A percentile compares a stretch with the other conserved stretches of the same genome.
These are phyloP conservation scores for Oryza coarctata DNA, from an alignment of 176 grass and related monocot species.

Conservation along the genomic window DNA sequence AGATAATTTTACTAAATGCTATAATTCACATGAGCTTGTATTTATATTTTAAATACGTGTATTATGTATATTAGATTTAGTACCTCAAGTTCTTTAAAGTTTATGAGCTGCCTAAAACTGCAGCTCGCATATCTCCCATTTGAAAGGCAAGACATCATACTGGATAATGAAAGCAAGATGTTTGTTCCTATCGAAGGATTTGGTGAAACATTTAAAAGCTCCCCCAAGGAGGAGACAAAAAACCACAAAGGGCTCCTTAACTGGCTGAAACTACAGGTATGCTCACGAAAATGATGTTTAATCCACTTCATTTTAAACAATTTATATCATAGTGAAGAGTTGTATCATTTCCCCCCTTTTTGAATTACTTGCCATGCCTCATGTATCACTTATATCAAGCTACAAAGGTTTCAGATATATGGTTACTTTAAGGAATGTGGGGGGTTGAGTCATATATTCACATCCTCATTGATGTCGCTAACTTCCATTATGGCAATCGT, in stretches of 20 bases:
- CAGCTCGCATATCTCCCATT: constrained; percentile 78
- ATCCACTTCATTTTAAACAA: constrained; percentile 17
- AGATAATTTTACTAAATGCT: background rate
- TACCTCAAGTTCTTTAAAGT: constrained; percentile 19
- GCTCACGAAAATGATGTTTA: constrained; percentile 7
- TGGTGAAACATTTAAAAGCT: constrained; percentile 59
- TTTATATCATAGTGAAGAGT: background rate
- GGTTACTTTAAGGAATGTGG: background rate
- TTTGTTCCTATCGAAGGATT: constrained; percentile 67
- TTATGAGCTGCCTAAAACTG: constrained; percentile 30
- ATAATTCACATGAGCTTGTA: constrained; percentile 13
- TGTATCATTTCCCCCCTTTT: background rate
- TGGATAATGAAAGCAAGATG: constrained; percentile 56
- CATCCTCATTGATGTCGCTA: background rate
- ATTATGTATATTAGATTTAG: background rate
- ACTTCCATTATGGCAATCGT: background rate
- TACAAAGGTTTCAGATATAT: background rate
- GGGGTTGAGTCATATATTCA: background rate
- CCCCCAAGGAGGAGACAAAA: constrained; percentile 66
- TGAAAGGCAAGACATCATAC: constrained; percentile 60
- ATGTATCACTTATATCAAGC: background rate
- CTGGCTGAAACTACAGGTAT: constrained; percentile 78
- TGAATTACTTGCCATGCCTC: background rate
- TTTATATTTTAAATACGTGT: constrained; percentile 21
- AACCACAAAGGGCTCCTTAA: constrained; percentile 67